Conservation (phyloP, 2,329 filamentous ascomycete genomes). For the Colletotrichum sp. region DNA sequence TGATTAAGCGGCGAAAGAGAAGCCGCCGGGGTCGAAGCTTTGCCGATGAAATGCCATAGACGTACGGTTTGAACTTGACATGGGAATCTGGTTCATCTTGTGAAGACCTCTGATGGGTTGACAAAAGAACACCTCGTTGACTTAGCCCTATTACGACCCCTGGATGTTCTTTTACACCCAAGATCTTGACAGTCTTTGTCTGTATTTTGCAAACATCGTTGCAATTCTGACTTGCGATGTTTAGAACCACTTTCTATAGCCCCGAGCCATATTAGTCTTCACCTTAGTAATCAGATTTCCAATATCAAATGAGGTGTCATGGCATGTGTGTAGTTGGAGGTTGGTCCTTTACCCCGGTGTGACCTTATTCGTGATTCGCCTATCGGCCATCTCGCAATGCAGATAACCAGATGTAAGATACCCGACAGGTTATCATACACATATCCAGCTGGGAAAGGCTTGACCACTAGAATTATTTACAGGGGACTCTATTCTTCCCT, state of each 20-base stretch:
- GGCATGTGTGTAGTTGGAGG: not conserved
- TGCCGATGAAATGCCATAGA: not conserved
- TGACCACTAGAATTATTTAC: rapidly evolving
- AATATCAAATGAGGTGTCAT: not conserved
- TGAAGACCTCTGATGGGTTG: not conserved
- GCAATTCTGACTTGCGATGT: not conserved
- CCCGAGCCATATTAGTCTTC: not conserved
- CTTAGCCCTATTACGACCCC: rapidly evolving
- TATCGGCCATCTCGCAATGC: not conserved
- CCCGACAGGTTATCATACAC: not conserved
- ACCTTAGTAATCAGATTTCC: not conserved
- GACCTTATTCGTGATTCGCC: not conserved
- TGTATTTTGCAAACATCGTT: not conserved
- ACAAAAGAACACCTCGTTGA: not conserved
- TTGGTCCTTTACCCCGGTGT: not conserved
- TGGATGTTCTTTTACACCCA: rapidly evolving
- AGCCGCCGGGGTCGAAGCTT: not conserved
- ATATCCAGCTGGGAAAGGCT: not conserved
- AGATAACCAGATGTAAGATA: not conserved
- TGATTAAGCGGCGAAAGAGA: not conserved
- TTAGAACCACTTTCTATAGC: not conserved
- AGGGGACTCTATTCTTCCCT: too few species aligned
- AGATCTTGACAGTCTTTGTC: rapidly evolving
- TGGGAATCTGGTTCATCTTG: not conserved
- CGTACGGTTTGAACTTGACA: not conserved